Evolutionary conservation across 1,139 yeast genomes (phyloP).

Genomic region (Geotrichum bryndzae): DNA sequence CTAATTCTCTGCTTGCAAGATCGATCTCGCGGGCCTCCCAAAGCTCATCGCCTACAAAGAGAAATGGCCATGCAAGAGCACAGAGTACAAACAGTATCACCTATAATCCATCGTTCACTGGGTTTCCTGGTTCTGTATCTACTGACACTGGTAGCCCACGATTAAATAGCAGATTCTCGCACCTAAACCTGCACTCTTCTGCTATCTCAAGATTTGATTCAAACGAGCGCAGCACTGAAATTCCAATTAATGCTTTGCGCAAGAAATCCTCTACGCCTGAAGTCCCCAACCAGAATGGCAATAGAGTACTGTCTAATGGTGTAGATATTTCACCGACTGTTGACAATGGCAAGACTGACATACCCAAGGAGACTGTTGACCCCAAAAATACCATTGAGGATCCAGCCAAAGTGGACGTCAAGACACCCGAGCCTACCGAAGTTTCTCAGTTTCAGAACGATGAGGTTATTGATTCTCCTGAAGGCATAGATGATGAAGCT

Average conservation of each 20-base stretch:
- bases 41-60: background rate
- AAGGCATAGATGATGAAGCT: background rate
- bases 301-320: background rate
- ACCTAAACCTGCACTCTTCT: background rate
- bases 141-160: background rate
- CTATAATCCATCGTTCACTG: background rate
- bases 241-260: background rate
- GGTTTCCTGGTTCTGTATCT: background rate
- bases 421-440: background rate
- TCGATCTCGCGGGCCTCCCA: background rate
- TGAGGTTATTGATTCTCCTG: background rate
- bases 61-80: conserved; percentile 12
- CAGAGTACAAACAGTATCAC: conserved; percentile 11
- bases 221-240: background rate
- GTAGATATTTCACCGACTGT: background rate
- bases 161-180: background rate
- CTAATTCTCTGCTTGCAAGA: background rate
- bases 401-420: background rate
- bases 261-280: background rate
- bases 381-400: background rate
- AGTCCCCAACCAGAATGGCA: background rate
- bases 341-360: background rate
- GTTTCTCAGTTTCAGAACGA: background rate
- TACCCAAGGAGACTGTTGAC: background rate
- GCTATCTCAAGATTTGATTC: background rate